Base-by-base conservation (phyloP, 2,329 filamentous ascomycete genomes). In the Coleophoma eucalyptorum region DNA sequence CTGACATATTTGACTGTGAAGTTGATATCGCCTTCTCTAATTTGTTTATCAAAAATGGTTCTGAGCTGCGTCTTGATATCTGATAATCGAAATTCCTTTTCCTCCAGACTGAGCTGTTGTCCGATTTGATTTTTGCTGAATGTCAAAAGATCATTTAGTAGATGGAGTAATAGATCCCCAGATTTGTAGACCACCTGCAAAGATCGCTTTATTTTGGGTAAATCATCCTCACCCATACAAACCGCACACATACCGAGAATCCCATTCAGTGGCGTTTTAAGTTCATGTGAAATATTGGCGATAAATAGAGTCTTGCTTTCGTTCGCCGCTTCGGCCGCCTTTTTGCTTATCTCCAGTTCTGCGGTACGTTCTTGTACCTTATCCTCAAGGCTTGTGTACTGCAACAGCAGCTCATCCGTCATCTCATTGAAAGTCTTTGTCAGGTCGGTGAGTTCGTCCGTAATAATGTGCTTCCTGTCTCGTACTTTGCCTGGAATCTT, bases 241-340 rank as follows among this genome's bases (percentile, higher is more conserved):
- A 96, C 87, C 0, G 90, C 88, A 59, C 87, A 92, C 87, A 97
- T 94, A 52, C 94, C 94, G 62, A 99, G 77, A 45, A 97, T 97
- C 12, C 93, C 94, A 64, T 97, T 97, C 51, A 97, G 77, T 0
- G 94, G 94, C 1, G 94, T 99, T 65, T 96, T 95, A 34, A 99
- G 77, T 67, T 97, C 82, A 60, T 86, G 83, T 1, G 83, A 87
- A 46, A 97, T 96, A 62, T 97, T 97, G 16, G 94, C 94, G 56
- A 99, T 95, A 72, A 97, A 97, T 8, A 97, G 76, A 0, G 94
- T 97, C 72, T 99, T 99, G 76, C 90, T 95, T 70, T 96, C 89
- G 61, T 96, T 97, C 3, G 92, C 92, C n/a, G 89, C 88, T 68
- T 96, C 92, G 1, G 92, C 92, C 1, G 90, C 90, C 70, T 90